Percentiles rank a stretch among this genome's conserved stretches.
phyloP scores from a whole-genome alignment of 2,329 filamentous ascomycete genomes.

The Aspergillus neoniger region DNA sequence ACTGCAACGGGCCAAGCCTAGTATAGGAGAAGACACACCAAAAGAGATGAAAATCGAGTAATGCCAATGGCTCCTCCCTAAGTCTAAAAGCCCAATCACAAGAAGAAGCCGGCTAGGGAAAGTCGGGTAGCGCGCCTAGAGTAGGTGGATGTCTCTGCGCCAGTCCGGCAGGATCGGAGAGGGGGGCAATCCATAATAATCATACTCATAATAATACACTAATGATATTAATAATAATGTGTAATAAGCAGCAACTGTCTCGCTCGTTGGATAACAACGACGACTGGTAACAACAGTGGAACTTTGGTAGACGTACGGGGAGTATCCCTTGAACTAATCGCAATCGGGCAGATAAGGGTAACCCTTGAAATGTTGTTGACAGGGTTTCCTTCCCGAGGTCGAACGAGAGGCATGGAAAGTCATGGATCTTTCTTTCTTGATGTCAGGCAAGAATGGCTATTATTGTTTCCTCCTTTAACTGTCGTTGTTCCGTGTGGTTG shows the following conservation, averaged over 20 bases:
- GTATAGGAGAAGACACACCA: neutral
- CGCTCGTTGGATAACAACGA: neutral
- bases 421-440: neutral
- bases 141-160: neutral
- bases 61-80: neutral
- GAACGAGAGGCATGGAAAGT: neutral
- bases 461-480: too few species aligned
- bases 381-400: neutral
- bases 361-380: neutral
- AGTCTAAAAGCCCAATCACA: neutral
- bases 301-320: too few species aligned
- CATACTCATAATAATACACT: neutral
- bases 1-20: constrained; percentile 43
- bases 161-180: constrained; percentile 27
- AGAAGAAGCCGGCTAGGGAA: neutral
- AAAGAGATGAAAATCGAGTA: neutral
- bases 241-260: constrained; percentile 1
- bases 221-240: constrained; percentile 63
- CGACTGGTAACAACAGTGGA: neutral
- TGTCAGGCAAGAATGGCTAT: too few species aligned
- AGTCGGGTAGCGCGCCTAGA: neutral
- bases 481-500: neutral
- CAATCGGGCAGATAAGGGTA: neutral
- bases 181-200: neutral
- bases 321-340: constrained; percentile 1